Evolutionary conservation across 169 alveolate species (phyloP).

Genomic region (Perkinsus chesapeaki): DNA sequence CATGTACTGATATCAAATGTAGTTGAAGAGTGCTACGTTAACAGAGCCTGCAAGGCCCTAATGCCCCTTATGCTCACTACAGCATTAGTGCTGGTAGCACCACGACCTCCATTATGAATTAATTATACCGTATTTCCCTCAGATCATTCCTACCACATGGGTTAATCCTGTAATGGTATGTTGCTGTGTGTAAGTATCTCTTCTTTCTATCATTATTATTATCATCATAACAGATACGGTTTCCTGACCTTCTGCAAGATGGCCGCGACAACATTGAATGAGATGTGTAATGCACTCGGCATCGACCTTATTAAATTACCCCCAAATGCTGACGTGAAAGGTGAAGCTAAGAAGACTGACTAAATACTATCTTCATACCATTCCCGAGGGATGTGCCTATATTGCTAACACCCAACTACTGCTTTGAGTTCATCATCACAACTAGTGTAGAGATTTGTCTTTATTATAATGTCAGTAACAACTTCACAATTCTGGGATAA

Average conservation of each 20-base stretch:
- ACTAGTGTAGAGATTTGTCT: too few relatives aligned
- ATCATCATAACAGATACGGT: background rate
- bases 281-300: background rate
- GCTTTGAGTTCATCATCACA: too few relatives aligned
- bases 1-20: background rate
- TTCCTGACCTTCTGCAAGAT: background rate
- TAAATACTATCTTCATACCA: too few relatives aligned
- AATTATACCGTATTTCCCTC: background rate
- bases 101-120: background rate
- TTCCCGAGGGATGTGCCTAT: too few relatives aligned
- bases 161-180: background rate
- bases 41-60: background rate
- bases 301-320: background rate
- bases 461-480: background rate
- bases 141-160: background rate
- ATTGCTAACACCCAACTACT: too few relatives aligned
- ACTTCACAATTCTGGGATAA: background rate
- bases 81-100: background rate
- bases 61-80: background rate
- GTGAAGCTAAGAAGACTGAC: background rate
- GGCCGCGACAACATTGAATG: background rate
- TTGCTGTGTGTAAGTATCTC: background rate
- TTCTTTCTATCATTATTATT: background rate
- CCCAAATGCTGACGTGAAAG: background rate
- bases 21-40: background rate